Evolutionary conservation across 768 basidiomycete species (phyloP).

Genomic region (Rhizopogon sp.): DNA sequence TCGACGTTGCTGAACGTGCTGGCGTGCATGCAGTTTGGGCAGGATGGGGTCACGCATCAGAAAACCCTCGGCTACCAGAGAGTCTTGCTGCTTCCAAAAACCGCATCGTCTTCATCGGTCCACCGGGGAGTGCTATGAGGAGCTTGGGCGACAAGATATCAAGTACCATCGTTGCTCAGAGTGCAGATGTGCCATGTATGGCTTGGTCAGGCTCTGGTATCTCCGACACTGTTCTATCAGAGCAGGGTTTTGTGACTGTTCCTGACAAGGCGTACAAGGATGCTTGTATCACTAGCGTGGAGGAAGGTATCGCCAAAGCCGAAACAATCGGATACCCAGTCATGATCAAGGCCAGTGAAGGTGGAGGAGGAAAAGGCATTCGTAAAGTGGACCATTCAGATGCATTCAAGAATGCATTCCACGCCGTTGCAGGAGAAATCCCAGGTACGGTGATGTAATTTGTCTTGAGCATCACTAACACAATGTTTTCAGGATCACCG

Average conservation of each 20-base stretch:
- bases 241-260: conserved; percentile 91
- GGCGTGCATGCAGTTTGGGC: conserved; percentile 99
- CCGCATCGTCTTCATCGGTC: conserved; percentile 99
- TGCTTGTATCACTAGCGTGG: conserved; percentile 85
- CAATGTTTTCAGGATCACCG: conserved; percentile 67
- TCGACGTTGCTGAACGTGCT: conserved; percentile 94
- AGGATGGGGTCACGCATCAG: conserved; percentile 99
- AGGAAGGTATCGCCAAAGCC: conserved; percentile 79
- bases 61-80: conserved; percentile 96
- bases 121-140: conserved; percentile 97
- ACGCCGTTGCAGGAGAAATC: conserved; percentile 93
- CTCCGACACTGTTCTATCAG: conserved; percentile 76
- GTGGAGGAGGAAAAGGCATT: conserved; percentile 99
- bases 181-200: conserved; percentile 96
- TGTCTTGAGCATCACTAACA: conserved; percentile 5
- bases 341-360: conserved; percentile 99
- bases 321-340: conserved; percentile 93
- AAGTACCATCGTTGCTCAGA: conserved; percentile 97
- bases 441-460: conserved; percentile 55
- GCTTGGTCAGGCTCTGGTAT: conserved; percentile 98
- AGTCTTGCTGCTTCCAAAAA: conserved; percentile 86
- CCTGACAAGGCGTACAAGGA: conserved; percentile 82
- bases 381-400: conserved; percentile 86
- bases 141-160: conserved; percentile 99
- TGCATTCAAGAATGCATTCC: conserved; percentile 89